A percentile compares a stretch with the other conserved stretches of the same genome.
Evolutionary conservation across 257 asterid species (phyloP).

Genomic region (Nicotiana tabacum): DNA sequence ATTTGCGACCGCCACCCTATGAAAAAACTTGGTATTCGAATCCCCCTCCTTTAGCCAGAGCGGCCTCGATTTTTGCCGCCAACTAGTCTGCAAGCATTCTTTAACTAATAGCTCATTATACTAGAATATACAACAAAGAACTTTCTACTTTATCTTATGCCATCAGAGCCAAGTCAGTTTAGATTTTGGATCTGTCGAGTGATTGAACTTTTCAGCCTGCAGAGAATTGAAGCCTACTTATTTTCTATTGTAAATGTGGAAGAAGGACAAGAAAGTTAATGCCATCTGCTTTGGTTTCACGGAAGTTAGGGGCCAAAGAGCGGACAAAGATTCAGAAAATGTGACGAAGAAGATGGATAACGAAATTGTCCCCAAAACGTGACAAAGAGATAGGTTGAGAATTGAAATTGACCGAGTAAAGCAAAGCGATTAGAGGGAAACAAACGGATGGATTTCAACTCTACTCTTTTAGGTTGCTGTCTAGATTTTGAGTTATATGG

Average conservation of each 20-base stretch:
- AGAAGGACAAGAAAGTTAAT: background rate
- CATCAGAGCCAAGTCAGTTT: background rate
- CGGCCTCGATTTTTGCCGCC: too few relatives aligned
- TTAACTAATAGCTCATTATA: background rate
- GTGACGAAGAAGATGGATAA: background rate
- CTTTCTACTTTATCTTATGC: background rate
- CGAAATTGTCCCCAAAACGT: background rate
- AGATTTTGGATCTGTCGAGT: background rate
- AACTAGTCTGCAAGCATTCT: background rate
- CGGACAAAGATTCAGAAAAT: background rate
- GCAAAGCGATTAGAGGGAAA: background rate
- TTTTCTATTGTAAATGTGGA: background rate
- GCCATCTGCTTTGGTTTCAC: background rate
- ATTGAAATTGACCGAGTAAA: background rate
- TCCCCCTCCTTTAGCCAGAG: too few relatives aligned
- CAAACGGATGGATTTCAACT: background rate
- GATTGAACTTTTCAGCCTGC: constrained; percentile 1
- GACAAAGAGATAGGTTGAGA: background rate
- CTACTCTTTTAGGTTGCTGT: background rate
- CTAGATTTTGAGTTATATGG: background rate
- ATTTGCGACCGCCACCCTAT: too few relatives aligned
- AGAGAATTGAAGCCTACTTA: background rate
- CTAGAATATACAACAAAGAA: background rate
- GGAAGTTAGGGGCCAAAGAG: background rate
- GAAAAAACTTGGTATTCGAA: too few relatives aligned